Percentiles rank a stretch among this genome's conserved stretches.
These are phyloP conservation scores for Ophiorrhiza pumila DNA, from an alignment of 257 asterid species.

Conservation along the genomic window DNA sequence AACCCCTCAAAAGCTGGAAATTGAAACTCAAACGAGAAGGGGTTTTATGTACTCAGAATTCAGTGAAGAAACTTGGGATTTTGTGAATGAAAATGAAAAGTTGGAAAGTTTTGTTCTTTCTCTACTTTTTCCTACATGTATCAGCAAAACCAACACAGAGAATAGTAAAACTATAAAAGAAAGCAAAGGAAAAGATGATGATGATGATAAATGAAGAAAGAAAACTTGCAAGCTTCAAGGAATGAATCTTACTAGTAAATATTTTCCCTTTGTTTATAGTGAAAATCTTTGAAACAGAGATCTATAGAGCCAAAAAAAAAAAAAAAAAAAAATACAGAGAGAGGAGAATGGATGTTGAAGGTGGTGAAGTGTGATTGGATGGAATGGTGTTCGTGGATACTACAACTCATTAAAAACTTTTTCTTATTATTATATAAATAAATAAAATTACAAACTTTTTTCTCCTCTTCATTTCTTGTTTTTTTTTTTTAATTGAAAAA, in stretches of 20 bases:
- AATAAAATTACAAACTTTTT: not conserved
- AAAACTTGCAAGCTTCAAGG: slow-evolving; percentile 35
- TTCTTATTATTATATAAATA: slow-evolving; percentile 27
- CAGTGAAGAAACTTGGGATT: slow-evolving; percentile 26
- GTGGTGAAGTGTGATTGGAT: slow-evolving; percentile 79
- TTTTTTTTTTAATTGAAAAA: not conserved
- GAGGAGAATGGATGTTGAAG: slow-evolving; percentile 27
- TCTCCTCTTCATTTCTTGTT: not conserved
- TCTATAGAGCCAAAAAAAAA: slow-evolving; percentile 25
- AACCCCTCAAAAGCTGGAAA: slow-evolving; percentile 43
- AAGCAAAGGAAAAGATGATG: slow-evolving; percentile 29
- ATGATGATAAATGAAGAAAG: slow-evolving; percentile 19
- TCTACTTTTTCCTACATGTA: slow-evolving; percentile 31
- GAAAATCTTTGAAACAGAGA: slow-evolving; percentile 26
- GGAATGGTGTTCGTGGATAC: slow-evolving; percentile 66
- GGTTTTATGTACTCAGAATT: slow-evolving; percentile 27
- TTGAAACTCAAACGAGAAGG: slow-evolving; percentile 32
- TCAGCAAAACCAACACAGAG: slow-evolving; percentile 21
- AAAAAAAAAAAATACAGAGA: too few relatives aligned
- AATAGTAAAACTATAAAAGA: slow-evolving; percentile 18
- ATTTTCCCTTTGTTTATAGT: not conserved
- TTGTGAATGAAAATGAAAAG: slow-evolving; percentile 36
- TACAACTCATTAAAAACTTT: slow-evolving; percentile 45
- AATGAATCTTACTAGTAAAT: slow-evolving; percentile 38
- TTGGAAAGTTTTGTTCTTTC: slow-evolving; percentile 47